phyloP scores from a whole-genome alignment of 192 early-diverging fungal genomes.

The Coemansia sp. region DNA sequence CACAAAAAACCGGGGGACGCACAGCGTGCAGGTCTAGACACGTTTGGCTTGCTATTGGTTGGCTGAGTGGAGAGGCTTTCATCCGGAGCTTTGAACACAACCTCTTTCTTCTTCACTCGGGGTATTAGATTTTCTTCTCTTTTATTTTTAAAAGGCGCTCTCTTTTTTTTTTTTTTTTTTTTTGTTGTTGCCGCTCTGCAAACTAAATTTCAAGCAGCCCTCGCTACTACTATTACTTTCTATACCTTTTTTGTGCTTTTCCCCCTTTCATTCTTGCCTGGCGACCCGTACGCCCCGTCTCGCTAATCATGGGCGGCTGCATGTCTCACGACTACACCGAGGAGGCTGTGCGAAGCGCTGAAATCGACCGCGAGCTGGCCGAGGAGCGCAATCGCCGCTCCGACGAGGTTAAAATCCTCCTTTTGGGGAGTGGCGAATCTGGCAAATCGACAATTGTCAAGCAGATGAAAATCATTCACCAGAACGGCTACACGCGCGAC shows the following conservation, averaged over 20 bases:
- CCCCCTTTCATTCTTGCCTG: not conserved
- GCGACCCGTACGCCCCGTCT: slow-evolving; percentile 2
- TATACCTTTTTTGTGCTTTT: slow-evolving; percentile 3
- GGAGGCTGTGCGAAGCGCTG: slow-evolving; percentile 51
- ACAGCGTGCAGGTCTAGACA: not conserved
- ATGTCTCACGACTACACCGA: slow-evolving; percentile 56
- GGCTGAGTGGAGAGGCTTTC: not conserved
- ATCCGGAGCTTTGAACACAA: not conserved
- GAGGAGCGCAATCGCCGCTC: slow-evolving; percentile 55
- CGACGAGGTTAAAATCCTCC: slow-evolving; percentile 58
- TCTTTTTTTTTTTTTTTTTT: not conserved
- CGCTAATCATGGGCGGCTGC: slow-evolving; percentile 50
- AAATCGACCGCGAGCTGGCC: slow-evolving; percentile 57
- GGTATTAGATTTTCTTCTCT: not conserved
- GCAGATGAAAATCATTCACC: slow-evolving; percentile 97
- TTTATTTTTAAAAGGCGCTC: not conserved
- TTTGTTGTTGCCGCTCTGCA: not conserved
- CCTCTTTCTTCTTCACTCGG: not conserved
- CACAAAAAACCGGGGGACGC: not conserved
- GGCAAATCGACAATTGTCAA: slow-evolving; percentile 96
- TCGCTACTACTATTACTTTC: not conserved
- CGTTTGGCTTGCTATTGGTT: not conserved
- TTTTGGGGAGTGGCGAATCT: slow-evolving; percentile 83
- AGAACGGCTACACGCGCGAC: slow-evolving; percentile 81
- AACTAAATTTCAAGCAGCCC: not conserved